Evolutionary conservation across 148 eudicot genomes (phyloP).

Genomic region (Tetragonia tetragonoides): DNA sequence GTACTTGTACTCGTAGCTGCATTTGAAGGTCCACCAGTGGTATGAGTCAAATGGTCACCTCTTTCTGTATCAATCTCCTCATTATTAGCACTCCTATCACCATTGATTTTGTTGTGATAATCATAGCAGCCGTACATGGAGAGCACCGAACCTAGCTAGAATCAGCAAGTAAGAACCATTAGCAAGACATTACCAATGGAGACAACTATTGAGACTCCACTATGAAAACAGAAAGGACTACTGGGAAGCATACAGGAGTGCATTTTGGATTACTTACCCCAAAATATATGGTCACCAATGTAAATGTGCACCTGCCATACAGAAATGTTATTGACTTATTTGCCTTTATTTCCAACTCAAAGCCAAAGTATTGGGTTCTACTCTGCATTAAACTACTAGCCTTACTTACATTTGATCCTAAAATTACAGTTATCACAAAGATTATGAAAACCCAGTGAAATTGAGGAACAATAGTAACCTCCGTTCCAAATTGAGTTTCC

Average conservation of each 20-base stretch:
- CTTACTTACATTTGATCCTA: not conserved
- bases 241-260: not conserved
- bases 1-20: slow-evolving; percentile 15
- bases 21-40: slow-evolving; percentile 23
- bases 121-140: slow-evolving; percentile 75
- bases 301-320: slow-evolving; percentile 80
- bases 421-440: not conserved
- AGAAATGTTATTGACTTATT: not conserved
- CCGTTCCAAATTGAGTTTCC: too few relatives aligned
- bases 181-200: not conserved
- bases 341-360: slow-evolving; percentile 6
- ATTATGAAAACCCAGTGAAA: not conserved
- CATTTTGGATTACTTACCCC: slow-evolving; percentile 50
- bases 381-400: not conserved
- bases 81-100: slow-evolving; percentile 36
- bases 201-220: not conserved
- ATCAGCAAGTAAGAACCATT: slow-evolving; percentile 6
- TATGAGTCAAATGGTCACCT: slow-evolving; percentile 29
- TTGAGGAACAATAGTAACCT: not conserved
- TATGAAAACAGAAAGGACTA: not conserved
- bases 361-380: not conserved
- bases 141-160: slow-evolving; percentile 70
- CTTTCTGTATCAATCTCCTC: slow-evolving; percentile 49
- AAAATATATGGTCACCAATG: slow-evolving; percentile 76
- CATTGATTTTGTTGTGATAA: slow-evolving; percentile 38